Evolutionary conservation across 345 rosid species (phyloP).

Genomic region (Corymbia maculata): DNA sequence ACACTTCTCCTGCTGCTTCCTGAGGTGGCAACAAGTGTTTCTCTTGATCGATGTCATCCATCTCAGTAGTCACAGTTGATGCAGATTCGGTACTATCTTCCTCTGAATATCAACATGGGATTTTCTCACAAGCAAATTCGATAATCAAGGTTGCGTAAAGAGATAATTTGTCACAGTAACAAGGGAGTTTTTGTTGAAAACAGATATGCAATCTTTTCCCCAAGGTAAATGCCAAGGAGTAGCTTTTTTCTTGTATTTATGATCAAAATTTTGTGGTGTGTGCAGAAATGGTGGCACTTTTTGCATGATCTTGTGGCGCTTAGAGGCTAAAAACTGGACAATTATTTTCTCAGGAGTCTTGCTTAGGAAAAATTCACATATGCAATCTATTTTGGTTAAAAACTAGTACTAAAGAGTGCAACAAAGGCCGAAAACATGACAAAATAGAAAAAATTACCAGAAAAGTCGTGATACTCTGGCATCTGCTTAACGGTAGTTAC

Average conservation of each 20-base stretch:
- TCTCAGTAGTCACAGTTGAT: constrained; percentile 27
- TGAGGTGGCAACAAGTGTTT: constrained; percentile 36
- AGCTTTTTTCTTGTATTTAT: neutral
- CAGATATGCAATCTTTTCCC: neutral
- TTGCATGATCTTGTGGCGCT: neutral
- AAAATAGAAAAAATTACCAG: constrained; percentile 12
- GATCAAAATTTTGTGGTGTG: neutral
- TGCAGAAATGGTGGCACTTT: neutral
- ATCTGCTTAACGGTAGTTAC: constrained; percentile 55
- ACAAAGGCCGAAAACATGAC: neutral
- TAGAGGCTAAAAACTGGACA: neutral
- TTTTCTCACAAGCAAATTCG: neutral
- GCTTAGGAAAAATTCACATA: neutral
- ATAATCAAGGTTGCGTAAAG: neutral
- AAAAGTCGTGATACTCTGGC: constrained; percentile 42
- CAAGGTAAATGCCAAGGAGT: neutral
- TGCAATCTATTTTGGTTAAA: neutral
- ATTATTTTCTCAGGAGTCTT: neutral
- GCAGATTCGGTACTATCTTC: constrained; percentile 43
- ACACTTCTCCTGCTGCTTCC: constrained; percentile 19
- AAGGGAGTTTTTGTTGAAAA: neutral
- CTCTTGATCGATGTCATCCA: constrained; percentile 40
- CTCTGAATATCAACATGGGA: constrained; percentile 3
- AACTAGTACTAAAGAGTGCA: neutral
- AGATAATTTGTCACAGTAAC: neutral